These are phyloP conservation scores for Nakazawaea wickerhamii DNA, from an alignment of 805 yeast species.

Conservation along the genomic window DNA sequence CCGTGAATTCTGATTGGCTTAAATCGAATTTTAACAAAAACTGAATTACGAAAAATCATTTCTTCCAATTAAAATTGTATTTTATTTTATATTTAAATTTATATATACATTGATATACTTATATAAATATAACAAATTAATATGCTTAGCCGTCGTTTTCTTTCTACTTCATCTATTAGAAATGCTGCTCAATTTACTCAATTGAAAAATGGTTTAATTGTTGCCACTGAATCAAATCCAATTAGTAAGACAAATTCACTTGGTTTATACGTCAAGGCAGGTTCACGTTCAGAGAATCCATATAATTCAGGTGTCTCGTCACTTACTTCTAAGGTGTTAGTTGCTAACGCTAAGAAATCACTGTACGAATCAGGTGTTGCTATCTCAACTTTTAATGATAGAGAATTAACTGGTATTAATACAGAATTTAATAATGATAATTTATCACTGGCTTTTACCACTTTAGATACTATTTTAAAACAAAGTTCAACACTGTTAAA, in stretches of 20 bases:
- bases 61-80: not conserved
- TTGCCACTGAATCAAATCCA: conserved; percentile 64
- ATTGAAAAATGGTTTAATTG: conserved; percentile 66
- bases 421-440: conserved; percentile 60
- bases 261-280: conserved; percentile 71
- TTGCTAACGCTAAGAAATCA: conserved; percentile 28
- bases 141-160: conserved; percentile 47
- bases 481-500: conserved; percentile 22
- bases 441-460: conserved; percentile 44
- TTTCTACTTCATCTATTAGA: conserved; percentile 48
- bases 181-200: conserved; percentile 64
- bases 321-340: conserved; percentile 49
- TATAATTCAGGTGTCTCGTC: conserved; percentile 80
- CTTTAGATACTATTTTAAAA: conserved; percentile 41
- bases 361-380: conserved; percentile 47
- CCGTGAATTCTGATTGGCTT: conserved; percentile 3
- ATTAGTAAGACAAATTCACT: conserved; percentile 51
- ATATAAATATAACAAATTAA: not conserved
- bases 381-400: conserved; percentile 47
- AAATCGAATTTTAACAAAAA: not conserved
- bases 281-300: conserved; percentile 74
- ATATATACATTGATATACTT: not conserved
- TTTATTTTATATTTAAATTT: not conserved
- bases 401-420: conserved; percentile 62
- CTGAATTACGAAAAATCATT: not conserved